phyloP scores from a whole-genome alignment of 768 basidiomycete species.

The Epithele typhae region DNA sequence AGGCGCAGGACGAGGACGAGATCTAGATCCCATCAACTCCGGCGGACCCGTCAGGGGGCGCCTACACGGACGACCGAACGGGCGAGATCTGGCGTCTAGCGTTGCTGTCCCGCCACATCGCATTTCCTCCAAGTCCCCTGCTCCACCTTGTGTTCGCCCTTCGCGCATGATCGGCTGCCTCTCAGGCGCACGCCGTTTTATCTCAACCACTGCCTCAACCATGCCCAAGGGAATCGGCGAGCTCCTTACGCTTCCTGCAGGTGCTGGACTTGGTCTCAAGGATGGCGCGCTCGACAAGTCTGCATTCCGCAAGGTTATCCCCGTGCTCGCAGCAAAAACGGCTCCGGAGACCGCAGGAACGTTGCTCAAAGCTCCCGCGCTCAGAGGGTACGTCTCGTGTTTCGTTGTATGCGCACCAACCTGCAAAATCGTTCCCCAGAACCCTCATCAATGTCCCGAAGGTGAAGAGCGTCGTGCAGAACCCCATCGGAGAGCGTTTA shows the following conservation, averaged over 20 bases:
- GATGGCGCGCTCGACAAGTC: conserved; percentile 51
- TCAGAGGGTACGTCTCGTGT: conserved; percentile 51
- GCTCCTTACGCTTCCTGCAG: conserved; percentile 44
- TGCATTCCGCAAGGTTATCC: conserved; percentile 61
- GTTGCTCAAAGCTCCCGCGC: conserved; percentile 51
- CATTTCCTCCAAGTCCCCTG: background rate
- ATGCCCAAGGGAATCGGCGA: conserved; percentile 20
- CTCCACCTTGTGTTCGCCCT: background rate
- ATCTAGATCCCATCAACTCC: too few species aligned
- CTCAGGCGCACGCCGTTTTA: conserved; percentile 1
- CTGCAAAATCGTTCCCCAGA: conserved; percentile 31
- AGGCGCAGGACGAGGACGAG: too few species aligned
- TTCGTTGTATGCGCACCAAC: conserved; percentile 8
- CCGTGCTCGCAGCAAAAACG: conserved; percentile 66
- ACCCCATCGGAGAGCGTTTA: conserved; percentile 50
- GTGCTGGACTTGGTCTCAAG: conserved; percentile 30
- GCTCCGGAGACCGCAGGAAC: conserved; percentile 49
- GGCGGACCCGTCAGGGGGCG: too few species aligned
- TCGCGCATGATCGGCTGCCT: conserved; percentile 8
- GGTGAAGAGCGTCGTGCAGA: conserved; percentile 52
- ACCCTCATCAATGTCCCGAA: conserved; percentile 66
- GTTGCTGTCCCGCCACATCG: too few species aligned
- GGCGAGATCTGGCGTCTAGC: too few species aligned
- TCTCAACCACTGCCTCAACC: conserved; percentile 4
- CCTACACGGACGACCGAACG: too few species aligned